Evolutionary conservation across 2,329 filamentous ascomycete species (phyloP).

Genomic region (Juglanconis oblonga): DNA sequence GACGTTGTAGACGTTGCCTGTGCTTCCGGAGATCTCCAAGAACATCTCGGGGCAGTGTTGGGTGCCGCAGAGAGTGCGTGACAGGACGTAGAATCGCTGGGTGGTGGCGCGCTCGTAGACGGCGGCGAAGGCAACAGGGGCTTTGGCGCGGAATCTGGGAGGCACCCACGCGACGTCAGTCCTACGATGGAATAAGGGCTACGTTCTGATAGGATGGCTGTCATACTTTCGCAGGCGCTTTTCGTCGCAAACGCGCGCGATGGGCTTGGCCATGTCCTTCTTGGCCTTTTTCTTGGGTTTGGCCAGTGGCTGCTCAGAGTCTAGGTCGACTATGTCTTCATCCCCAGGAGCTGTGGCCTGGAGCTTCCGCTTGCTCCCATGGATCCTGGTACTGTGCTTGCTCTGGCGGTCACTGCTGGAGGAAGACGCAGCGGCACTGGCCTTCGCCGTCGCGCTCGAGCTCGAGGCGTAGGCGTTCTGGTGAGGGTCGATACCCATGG

Average conservation of each 20-base stretch:
- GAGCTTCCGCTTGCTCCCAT: slow-evolving; percentile 2
- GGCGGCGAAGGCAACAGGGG: slow-evolving; percentile 33
- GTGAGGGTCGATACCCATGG: slow-evolving; percentile 8
- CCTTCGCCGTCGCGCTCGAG: not conserved
- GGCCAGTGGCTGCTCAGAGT: not conserved
- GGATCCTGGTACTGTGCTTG: not conserved
- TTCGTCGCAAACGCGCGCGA: not conserved
- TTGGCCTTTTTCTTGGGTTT: not conserved
- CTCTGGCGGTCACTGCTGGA: not conserved
- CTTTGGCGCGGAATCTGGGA: slow-evolving; percentile 27
- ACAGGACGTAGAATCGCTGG: slow-evolving; percentile 46
- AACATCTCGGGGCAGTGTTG: slow-evolving; percentile 44
- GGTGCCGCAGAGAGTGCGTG: slow-evolving; percentile 34
- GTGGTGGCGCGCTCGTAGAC: slow-evolving; percentile 38
- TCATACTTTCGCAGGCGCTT: slow-evolving; percentile 14
- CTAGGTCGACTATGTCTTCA: not conserved
- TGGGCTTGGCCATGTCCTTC: not conserved
- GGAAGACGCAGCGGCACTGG: not conserved
- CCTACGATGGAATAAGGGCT: not conserved
- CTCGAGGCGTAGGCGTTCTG: not conserved
- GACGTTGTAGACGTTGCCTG: slow-evolving; percentile 63
- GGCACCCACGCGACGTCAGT: not conserved
- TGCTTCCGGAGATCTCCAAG: slow-evolving; percentile 60
- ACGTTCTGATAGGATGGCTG: not conserved
- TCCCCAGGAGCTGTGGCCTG: not conserved